Evolutionary conservation across 1,284 basidiomycete genomes (phyloP), one percentile per base, ranked within the genome.

Genomic region (Hymenochaete sp.): DNA sequence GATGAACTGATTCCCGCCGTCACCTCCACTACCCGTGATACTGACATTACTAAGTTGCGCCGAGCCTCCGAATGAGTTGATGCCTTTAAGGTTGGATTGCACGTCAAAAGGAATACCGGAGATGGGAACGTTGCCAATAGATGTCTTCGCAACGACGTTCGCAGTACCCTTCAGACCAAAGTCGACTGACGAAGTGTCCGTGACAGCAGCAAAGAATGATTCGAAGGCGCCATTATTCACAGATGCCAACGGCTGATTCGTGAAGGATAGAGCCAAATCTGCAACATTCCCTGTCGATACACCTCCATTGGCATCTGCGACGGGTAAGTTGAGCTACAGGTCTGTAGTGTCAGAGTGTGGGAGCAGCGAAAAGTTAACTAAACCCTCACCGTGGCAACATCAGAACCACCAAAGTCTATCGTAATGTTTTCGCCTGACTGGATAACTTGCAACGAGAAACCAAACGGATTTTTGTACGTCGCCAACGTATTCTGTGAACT

Each of bases 391-490:
- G 68, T 59, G 22, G 80, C 83, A 25, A 77, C 70, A 47, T 77
- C 63, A n/a, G 62, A 60, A 3, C 75, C 75, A 21, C 66, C 63
- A 18, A 63, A 65, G 8, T 62, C 66, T 35, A 87, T 59, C 16
- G 67, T 67, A 51, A 84, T 73, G 22, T 71, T 67, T 54, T 84
- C 68, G 3, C 68, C 66, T 1, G 75, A 65, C 55, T 74, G 66
- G 18, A 82, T 60, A 29, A 82, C 79, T 57, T 82, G 79, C 44
- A 89, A 59, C 16, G 75, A 75, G 64, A 88, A 89, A 8, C 76
- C 79, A 61, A 89, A 87, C 1, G 85, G 85, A 61, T 87, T 89
- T 61, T 75, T 75, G 58, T 82, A 85, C 49, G 70, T 65, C 11
- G 82, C 84, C 3, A 80, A 52, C 1, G 81, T 82, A 46, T 68